Conservation (phyloP, 495 filamentous ascomycete genomes). For the Hapsidospora chrysogenum region DNA sequence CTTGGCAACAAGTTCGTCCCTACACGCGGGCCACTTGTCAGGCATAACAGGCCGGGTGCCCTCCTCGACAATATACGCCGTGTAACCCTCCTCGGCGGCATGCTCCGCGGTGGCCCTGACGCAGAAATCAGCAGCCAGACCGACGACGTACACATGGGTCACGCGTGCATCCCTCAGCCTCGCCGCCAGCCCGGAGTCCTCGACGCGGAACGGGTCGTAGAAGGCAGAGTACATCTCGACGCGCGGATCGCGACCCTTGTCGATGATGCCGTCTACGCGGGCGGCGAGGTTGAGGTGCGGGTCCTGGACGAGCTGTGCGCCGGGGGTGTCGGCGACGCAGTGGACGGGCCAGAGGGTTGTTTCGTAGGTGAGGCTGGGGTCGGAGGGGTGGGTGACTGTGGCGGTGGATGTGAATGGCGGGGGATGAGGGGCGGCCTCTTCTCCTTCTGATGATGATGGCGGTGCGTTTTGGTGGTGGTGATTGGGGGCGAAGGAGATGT, state of each 20-base stretch:
- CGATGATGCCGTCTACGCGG: constrained; percentile 46
- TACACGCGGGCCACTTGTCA: constrained; percentile 36
- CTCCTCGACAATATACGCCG: constrained; percentile 61
- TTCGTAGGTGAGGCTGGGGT: constrained; percentile 42
- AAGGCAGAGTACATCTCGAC: constrained; percentile 93
- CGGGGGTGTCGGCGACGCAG: constrained; percentile 60
- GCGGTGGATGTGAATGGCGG: constrained; percentile 45
- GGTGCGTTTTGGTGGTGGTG: no score
- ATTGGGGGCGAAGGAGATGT: constrained; percentile 81
- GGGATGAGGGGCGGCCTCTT: no score
- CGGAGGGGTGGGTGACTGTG: constrained; percentile 50
- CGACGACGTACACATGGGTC: constrained; percentile 66
- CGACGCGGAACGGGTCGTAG: constrained; percentile 49
- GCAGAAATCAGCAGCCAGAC: constrained; percentile 80
- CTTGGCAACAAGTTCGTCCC: constrained; percentile 33
- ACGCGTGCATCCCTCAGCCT: constrained; percentile 39
- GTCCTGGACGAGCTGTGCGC: constrained; percentile 44
- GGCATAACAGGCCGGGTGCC: constrained; percentile 54
- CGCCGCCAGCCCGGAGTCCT: constrained; percentile 41
- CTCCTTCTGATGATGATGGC: no score
- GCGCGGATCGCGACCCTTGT: constrained; percentile 57
- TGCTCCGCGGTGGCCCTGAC: constrained; percentile 69
- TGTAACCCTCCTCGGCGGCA: constrained; percentile 59
- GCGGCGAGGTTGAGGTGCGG: constrained; percentile 48
- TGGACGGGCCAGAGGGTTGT: constrained; percentile 80